Conservation (phyloP, 352 stramenopile genomes). For the Pythium coloratum region DNA sequence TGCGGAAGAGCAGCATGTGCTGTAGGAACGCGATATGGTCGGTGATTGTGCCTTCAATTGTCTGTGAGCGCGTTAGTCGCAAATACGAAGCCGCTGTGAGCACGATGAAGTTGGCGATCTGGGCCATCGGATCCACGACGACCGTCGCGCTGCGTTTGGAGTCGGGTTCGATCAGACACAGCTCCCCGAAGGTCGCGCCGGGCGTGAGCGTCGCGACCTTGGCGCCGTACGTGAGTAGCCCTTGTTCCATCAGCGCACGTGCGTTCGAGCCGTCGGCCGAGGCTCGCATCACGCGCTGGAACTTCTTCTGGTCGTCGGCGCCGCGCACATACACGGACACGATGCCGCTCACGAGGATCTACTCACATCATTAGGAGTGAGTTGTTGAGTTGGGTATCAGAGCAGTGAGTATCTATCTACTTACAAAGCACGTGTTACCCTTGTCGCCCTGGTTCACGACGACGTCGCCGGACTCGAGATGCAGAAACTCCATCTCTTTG, state of each 20-base stretch:
- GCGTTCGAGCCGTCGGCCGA: slow-evolving; percentile 45
- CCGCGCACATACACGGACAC: slow-evolving; percentile 73
- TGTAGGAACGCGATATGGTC: slow-evolving; percentile 85
- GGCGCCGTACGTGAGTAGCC: slow-evolving; percentile 44
- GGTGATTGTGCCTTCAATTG: slow-evolving; percentile 80
- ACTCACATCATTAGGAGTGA: not conserved
- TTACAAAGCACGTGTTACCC: slow-evolving; percentile 84
- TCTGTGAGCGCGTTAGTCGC: slow-evolving; percentile 79
- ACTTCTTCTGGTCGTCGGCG: slow-evolving; percentile 67
- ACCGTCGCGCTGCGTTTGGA: slow-evolving; percentile 83
- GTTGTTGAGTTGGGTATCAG: not conserved
- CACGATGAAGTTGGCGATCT: slow-evolving; percentile 84
- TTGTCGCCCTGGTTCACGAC: slow-evolving; percentile 85
- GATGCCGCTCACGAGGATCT: slow-evolving; percentile 83
- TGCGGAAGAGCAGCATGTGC: slow-evolving; percentile 73
- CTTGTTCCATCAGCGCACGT: slow-evolving; percentile 42
- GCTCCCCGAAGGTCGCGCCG: slow-evolving; percentile 79
- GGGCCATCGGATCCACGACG: slow-evolving; percentile 62
- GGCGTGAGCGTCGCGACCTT: slow-evolving; percentile 78
- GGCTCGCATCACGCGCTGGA: slow-evolving; percentile 49
- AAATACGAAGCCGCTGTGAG: slow-evolving; percentile 80
- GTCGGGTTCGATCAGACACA: slow-evolving; percentile 85
- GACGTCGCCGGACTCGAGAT: slow-evolving; percentile 63
- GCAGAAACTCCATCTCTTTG: slow-evolving; percentile 85
- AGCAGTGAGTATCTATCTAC: slow-evolving; percentile 5